phyloP scores from a whole-genome alignment of 2,329 filamentous ascomycete genomes.

The Sordariomycetes sp. region DNA sequence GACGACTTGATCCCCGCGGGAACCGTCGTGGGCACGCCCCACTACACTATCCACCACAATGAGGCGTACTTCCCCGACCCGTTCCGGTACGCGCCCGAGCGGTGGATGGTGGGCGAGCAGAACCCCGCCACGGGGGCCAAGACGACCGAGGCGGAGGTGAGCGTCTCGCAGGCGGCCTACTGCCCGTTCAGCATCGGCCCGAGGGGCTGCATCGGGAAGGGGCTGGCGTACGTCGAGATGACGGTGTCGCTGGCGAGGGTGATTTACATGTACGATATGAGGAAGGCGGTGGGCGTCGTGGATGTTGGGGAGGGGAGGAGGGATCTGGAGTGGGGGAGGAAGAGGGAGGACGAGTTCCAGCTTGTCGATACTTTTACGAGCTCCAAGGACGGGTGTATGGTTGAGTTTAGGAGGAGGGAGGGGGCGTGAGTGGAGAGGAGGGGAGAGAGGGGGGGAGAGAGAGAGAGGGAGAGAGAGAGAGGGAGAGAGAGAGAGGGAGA shows the following conservation, averaged over 20 bases:
- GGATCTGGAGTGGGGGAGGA: constrained; percentile 37
- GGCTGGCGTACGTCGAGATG: constrained; percentile 55
- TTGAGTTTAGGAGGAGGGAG: constrained; percentile 39
- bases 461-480: neutral
- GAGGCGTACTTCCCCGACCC: constrained; percentile 46
- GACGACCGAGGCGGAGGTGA: constrained; percentile 35
- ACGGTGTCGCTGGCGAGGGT: constrained; percentile 46
- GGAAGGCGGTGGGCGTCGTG: constrained; percentile 30
- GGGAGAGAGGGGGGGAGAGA: neutral
- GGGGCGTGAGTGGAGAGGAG: neutral
- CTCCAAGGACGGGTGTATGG: constrained; percentile 55
- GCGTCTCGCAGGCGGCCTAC: constrained; percentile 52
- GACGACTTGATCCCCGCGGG: constrained; percentile 41
- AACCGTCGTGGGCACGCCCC: constrained; percentile 49
- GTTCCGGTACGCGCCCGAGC: constrained; percentile 46
- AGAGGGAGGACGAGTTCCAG: constrained; percentile 50
- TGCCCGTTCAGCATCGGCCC: constrained; percentile 62
- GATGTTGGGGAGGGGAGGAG: constrained; percentile 39
- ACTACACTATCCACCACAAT: constrained; percentile 59
- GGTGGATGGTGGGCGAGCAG: constrained; percentile 43
- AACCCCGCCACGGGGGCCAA: constrained; percentile 18
- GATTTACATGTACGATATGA: constrained; percentile 48
- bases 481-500: neutral
- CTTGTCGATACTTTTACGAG: constrained; percentile 62
- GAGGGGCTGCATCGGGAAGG: constrained; percentile 60